A percentile compares a stretch with the other conserved stretches of the same genome.
These are phyloP conservation scores for Hypoxylon sp. DNA, from an alignment of 2,329 filamentous ascomycete species.

Conservation along the genomic window DNA sequence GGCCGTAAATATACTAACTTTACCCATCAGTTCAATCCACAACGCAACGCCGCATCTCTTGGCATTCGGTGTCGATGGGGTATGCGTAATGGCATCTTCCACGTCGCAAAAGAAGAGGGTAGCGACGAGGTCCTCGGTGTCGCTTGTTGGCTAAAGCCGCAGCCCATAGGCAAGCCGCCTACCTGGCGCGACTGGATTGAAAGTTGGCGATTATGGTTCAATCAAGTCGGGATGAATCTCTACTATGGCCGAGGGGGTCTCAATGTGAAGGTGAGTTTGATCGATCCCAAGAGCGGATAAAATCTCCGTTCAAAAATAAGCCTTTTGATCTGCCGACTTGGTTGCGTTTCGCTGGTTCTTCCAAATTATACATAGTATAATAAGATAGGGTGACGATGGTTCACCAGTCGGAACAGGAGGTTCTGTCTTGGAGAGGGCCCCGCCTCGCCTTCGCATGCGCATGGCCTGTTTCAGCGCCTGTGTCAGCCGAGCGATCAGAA, in stretches of 20 bases:
- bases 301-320: slow-evolving; percentile 40
- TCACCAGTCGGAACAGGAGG: slow-evolving; percentile 32
- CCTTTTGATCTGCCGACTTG: slow-evolving; percentile 43
- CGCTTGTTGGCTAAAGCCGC: slow-evolving; percentile 79
- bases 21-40: slow-evolving; percentile 65
- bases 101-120: slow-evolving; percentile 74
- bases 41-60: slow-evolving; percentile 74
- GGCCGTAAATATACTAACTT: slow-evolving; percentile 25
- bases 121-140: slow-evolving; percentile 74
- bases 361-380: slow-evolving; percentile 17
- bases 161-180: slow-evolving; percentile 61
- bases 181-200: slow-evolving; percentile 75
- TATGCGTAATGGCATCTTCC: slow-evolving; percentile 77
- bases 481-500: slow-evolving; percentile 42
- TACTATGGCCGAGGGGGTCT: slow-evolving; percentile 78
- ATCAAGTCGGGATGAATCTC: slow-evolving; percentile 77
- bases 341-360: slow-evolving; percentile 26
- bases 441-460: slow-evolving; percentile 24
- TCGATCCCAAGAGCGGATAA: slow-evolving; percentile 15
- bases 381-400: slow-evolving; percentile 20
- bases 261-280: slow-evolving; percentile 65
- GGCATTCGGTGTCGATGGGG: slow-evolving; percentile 78
- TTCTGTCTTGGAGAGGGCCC: slow-evolving; percentile 15
- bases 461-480: slow-evolving; percentile 44
- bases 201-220: slow-evolving; percentile 75